phyloP scores from a whole-genome alignment of 257 asterid species.

The Solanum commersonii region DNA sequence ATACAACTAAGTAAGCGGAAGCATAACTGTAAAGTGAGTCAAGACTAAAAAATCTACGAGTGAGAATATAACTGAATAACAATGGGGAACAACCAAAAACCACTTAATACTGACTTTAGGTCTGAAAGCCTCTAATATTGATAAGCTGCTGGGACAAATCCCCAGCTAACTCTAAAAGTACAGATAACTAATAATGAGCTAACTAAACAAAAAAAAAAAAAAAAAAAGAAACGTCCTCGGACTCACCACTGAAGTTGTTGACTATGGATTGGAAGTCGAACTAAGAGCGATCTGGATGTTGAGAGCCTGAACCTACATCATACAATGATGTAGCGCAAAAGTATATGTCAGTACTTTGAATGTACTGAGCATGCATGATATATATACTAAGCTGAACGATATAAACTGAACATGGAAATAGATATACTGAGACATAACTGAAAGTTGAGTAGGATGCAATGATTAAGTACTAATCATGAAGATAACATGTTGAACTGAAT shows the following conservation, averaged over 20 bases:
- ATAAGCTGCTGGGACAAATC: neutral
- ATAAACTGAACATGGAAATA: no score
- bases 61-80: neutral
- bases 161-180: neutral
- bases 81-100: neutral
- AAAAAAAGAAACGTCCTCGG: neutral
- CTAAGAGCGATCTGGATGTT: no score
- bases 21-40: neutral
- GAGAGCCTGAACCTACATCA: neutral
- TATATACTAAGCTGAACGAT: neutral
- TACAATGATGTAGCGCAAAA: neutral
- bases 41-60: neutral
- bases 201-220: neutral
- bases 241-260: neutral
- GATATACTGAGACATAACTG: neutral
- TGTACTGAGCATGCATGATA: neutral
- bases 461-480: no score
- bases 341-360: neutral
- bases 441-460: neutral
- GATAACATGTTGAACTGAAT: no score
- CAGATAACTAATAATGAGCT: no score
- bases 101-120: neutral
- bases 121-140: neutral
- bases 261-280: neutral
- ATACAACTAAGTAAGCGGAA: neutral